Evolutionary conservation across 2,329 filamentous ascomycete species (phyloP).

Genomic region (Ampelomyces quisqualis): DNA sequence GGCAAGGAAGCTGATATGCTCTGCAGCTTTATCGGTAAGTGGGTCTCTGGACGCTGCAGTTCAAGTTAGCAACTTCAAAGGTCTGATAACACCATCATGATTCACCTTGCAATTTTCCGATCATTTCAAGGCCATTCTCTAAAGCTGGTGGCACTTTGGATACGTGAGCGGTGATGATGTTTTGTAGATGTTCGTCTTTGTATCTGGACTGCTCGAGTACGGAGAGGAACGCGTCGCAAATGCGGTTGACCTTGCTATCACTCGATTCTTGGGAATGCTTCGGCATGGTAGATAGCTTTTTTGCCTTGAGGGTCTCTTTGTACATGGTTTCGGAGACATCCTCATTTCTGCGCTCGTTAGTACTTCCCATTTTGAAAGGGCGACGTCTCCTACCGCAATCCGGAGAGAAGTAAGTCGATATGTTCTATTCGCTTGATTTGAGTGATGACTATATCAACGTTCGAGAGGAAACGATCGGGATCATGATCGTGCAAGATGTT

Average conservation of each 20-base stretch:
- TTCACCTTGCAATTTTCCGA: constrained; percentile 66
- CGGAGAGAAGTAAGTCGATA: constrained; percentile 88
- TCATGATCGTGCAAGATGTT: constrained; percentile 94
- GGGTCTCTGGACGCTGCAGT: constrained; percentile 43
- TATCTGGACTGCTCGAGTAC: constrained; percentile 57
- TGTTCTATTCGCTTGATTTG: constrained; percentile 80
- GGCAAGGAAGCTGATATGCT: constrained; percentile 96
- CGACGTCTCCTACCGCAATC: constrained; percentile 62
- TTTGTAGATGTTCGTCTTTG: constrained; percentile 71
- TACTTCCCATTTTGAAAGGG: background rate
- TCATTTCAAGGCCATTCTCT: constrained; percentile 77
- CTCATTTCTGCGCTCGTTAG: constrained; percentile 61
- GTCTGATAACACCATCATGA: too few relatives aligned
- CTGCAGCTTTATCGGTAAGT: constrained; percentile 82
- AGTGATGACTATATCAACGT: constrained; percentile 74
- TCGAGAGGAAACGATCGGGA: constrained; percentile 79
- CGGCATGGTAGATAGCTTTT: constrained; percentile 21
- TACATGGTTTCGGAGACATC: constrained; percentile 95
- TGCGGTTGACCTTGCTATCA: constrained; percentile 72
- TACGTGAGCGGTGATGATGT: constrained; percentile 90
- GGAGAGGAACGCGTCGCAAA: constrained; percentile 81
- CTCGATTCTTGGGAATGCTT: constrained; percentile 23
- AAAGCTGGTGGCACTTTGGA: constrained; percentile 91
- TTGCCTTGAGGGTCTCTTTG: constrained; percentile 69
- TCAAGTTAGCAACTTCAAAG: constrained; percentile 10